phyloP scores from a whole-genome alignment of 257 asterid genomes.

The Nicotiana attenuata region DNA sequence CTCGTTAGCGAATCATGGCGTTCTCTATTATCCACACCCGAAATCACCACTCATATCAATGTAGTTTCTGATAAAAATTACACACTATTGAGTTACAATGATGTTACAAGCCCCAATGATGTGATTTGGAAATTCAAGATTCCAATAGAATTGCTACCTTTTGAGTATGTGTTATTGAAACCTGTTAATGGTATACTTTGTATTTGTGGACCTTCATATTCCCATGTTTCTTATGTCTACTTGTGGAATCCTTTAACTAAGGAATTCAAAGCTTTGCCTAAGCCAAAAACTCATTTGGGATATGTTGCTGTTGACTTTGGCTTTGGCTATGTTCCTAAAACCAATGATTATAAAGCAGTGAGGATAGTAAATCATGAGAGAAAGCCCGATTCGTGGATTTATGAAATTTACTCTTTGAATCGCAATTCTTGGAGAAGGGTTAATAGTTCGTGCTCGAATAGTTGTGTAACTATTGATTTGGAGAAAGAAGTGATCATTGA shows the following conservation, averaged over 20 bases:
- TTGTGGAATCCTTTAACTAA: neutral
- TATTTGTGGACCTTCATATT: neutral
- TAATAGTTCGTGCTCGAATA: neutral
- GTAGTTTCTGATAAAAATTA: neutral
- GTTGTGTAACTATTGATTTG: neutral
- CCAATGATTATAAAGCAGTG: neutral
- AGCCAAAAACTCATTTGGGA: neutral
- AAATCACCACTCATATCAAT: neutral
- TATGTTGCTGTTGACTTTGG: neutral
- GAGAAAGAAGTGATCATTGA: neutral
- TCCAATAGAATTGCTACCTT: neutral
- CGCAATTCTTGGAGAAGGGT: neutral
- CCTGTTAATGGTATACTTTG: neutral
- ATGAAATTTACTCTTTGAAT: neutral
- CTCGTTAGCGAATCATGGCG: neutral
- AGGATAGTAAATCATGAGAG: neutral
- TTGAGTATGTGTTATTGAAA: neutral
- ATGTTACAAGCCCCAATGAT: neutral
- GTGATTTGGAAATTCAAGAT: neutral
- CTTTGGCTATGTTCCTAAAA: neutral
- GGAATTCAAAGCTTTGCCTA: neutral
- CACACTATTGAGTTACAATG: neutral
- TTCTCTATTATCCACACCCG: neutral
- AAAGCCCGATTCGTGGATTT: too few relatives aligned
- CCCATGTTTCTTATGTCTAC: neutral